Percentiles rank a stretch among this genome's conserved stretches.
Conservation (phyloP, 2,329 filamentous ascomycete genomes). For the Talaromyces sp. region DNA sequence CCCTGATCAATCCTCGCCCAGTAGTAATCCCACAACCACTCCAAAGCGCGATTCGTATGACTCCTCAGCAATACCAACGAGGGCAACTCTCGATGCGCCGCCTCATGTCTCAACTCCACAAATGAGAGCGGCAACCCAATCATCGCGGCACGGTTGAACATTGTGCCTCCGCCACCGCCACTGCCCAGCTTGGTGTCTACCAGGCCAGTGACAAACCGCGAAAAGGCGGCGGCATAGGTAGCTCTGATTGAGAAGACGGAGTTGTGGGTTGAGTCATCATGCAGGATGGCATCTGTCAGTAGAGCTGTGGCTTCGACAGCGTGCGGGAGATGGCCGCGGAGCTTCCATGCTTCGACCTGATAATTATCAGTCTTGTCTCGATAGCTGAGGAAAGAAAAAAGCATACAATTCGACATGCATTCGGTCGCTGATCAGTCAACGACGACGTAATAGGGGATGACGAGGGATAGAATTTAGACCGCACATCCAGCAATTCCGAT, state of each 20-base stretch:
- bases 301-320: conserved; percentile 46
- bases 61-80: conserved; percentile 68
- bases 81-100: conserved; percentile 83
- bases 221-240: conserved; percentile 46
- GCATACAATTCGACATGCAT: conserved; percentile 41
- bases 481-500: conserved; percentile 36
- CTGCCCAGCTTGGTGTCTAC: conserved; percentile 44
- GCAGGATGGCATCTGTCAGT: conserved; percentile 46
- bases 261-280: conserved; percentile 40
- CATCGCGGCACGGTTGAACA: conserved; percentile 44
- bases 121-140: conserved; percentile 61
- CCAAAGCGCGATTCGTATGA: conserved; percentile 66
- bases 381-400: neutral
- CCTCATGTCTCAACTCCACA: conserved; percentile 84
- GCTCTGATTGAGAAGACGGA: conserved; percentile 46
- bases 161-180: conserved; percentile 30
- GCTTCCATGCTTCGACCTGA: conserved; percentile 45
- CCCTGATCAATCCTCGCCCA: conserved; percentile 59
- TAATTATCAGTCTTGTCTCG: conserved; percentile 2
- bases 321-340: conserved; percentile 45
- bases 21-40: conserved; percentile 88
- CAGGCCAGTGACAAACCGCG: conserved; percentile 47
- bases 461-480: conserved; percentile 40
- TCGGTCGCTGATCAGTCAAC: conserved; percentile 35
- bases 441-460: conserved; percentile 26